Evolutionary conservation across 2,329 filamentous ascomycete genomes (phyloP).

Genomic region (Hypoxylon sp.): DNA sequence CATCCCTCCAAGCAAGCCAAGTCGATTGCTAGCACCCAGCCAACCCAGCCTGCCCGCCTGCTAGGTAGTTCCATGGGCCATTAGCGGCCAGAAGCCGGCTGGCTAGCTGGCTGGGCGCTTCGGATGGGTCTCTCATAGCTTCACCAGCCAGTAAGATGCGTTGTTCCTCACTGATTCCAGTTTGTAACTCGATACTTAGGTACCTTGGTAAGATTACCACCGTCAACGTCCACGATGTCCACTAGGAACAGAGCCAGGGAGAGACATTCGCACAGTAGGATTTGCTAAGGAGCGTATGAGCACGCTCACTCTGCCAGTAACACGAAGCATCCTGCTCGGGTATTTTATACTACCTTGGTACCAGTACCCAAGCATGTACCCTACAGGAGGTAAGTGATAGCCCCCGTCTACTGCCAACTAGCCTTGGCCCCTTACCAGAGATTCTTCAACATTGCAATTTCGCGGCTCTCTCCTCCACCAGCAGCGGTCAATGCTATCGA

Average conservation of each 20-base stretch:
- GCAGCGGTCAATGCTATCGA: conserved; percentile 13
- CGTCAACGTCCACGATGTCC: no score
- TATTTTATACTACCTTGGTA: no score
- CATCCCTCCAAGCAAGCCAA: background rate
- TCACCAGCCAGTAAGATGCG: conserved; percentile 17
- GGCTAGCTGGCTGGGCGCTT: conserved; percentile 33
- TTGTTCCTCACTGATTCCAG: background rate
- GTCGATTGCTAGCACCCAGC: conserved; percentile 19
- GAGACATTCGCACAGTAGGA: conserved; percentile 15
- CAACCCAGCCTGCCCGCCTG: no score
- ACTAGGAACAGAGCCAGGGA: conserved; percentile 19
- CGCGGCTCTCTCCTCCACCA: conserved; percentile 1
- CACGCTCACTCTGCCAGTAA: conserved; percentile 5
- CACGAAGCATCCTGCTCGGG: conserved; percentile 26
- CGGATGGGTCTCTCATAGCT: conserved; percentile 5
- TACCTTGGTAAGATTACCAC: conserved; percentile 15
- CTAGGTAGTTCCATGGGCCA: no score
- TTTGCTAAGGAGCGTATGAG: conserved; percentile 21
- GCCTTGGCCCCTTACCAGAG: conserved; percentile 9
- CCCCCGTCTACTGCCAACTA: background rate
- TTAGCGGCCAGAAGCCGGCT: conserved; percentile 23
- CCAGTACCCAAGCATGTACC: no score
- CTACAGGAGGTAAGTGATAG: background rate
- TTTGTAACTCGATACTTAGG: no score
- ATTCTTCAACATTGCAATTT: conserved; percentile 25